phyloP scores from a whole-genome alignment of 192 early-diverging fungal species.

The Podila epigama region DNA sequence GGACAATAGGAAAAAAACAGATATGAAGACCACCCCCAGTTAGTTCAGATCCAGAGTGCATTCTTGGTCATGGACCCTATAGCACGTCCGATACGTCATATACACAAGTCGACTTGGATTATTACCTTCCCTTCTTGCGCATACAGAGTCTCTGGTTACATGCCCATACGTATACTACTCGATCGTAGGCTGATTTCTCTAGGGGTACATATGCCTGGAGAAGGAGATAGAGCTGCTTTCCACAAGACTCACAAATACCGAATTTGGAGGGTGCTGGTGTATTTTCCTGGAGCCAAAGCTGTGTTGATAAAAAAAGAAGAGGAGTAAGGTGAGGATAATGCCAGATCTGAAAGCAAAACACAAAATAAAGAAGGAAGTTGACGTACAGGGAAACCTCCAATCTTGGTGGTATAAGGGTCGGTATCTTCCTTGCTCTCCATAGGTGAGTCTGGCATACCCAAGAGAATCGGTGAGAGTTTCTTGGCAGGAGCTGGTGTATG shows the following conservation, averaged over 20 bases:
- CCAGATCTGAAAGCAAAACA: background rate
- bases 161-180: slow-evolving; percentile 81
- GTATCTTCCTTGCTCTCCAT: slow-evolving; percentile 52
- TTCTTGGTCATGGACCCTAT: background rate
- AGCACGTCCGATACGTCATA: too few species aligned
- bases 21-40: background rate
- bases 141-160: slow-evolving; percentile 82
- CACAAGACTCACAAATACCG: slow-evolving; percentile 65
- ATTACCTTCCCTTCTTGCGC: slow-evolving; percentile 71
- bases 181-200: slow-evolving; percentile 70
- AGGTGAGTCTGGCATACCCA: slow-evolving; percentile 58
- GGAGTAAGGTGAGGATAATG: background rate
- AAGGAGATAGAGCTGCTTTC: slow-evolving; percentile 67
- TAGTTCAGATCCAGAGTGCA: background rate
- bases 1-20: background rate
- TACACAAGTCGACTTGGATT: too few species aligned
- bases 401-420: slow-evolving; percentile 69
- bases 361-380: background rate
- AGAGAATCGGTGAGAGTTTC: slow-evolving; percentile 45
- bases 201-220: slow-evolving; percentile 80
- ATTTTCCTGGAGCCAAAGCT: slow-evolving; percentile 55
- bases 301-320: background rate
- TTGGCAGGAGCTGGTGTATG: slow-evolving; percentile 23
- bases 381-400: slow-evolving; percentile 71
- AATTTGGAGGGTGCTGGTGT: slow-evolving; percentile 29